Conservation (phyloP, 345 rosid species). For the Corchorus olitorius region DNA sequence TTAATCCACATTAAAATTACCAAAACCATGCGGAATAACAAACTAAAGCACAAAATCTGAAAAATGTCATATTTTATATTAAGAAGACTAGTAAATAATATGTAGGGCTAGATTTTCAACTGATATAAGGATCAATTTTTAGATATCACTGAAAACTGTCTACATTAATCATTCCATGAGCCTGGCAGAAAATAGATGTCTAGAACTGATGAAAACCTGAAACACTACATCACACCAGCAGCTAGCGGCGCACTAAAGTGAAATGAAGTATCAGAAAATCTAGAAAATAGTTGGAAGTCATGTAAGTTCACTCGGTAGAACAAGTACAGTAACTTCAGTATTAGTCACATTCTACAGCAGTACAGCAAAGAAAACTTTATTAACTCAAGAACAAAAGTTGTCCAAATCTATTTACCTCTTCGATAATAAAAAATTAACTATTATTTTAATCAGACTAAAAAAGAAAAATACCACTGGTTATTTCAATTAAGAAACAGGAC, state of each 20-base stretch:
- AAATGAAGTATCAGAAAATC: neutral
- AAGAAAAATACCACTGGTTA: neutral
- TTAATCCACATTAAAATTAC: neutral
- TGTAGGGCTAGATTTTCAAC: neutral
- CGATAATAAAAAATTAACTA: neutral
- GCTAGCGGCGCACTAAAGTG: neutral
- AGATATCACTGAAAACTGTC: neutral
- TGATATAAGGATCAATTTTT: neutral
- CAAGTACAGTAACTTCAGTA: neutral
- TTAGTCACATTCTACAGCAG: neutral
- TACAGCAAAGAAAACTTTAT: neutral
- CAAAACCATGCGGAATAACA: neutral
- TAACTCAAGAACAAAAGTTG: neutral
- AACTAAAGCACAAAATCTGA: neutral
- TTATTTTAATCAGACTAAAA: neutral
- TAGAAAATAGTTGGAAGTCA: neutral
- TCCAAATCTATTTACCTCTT: neutral
- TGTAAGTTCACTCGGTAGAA: neutral
- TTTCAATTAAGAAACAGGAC: neutral
- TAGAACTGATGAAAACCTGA: constrained; percentile 3
- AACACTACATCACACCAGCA: neutral
- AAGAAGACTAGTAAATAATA: neutral
- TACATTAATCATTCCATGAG: neutral
- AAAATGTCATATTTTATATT: neutral
- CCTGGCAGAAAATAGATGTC: constrained; percentile 1